phyloP scores from a whole-genome alignment of 805 yeast genomes.

The Debaryomyces prosopidis region DNA sequence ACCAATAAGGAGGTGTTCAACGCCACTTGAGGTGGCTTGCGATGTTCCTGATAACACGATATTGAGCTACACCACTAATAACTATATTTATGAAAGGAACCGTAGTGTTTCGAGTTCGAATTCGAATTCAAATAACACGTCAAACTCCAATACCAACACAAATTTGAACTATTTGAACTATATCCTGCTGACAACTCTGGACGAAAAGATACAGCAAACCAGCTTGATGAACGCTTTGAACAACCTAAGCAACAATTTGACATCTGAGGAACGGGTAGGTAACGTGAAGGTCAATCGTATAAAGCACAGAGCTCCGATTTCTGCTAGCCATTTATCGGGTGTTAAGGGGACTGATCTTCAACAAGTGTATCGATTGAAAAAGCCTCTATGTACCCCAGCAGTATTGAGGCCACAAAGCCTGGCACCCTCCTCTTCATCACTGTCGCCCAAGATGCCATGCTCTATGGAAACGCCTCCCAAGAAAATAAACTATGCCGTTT shows the following conservation, averaged over 20 bases:
- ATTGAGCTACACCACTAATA: constrained; percentile 18
- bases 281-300: not conserved
- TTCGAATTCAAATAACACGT: constrained; percentile 14
- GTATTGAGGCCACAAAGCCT: constrained; percentile 44
- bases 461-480: constrained; percentile 4
- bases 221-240: constrained; percentile 20
- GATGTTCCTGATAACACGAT: constrained; percentile 9
- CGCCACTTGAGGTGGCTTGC: constrained; percentile 12
- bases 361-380: constrained; percentile 49
- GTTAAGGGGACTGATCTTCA: constrained; percentile 17
- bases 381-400: constrained; percentile 52
- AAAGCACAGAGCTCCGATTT: constrained; percentile 2
- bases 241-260: constrained; percentile 22
- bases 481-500: not conserved
- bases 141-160: not conserved
- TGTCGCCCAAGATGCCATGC: not conserved
- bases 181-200: not conserved
- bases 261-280: constrained; percentile 15
- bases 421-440: not conserved
- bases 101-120: constrained; percentile 13
- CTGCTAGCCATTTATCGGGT: constrained; percentile 1
- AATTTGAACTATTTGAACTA: constrained; percentile 1
- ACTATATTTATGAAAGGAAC: constrained; percentile 20
- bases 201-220: constrained; percentile 13
- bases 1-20: constrained; percentile 36